phyloP scores from a whole-genome alignment of 352 stramenopile genomes.

The Globisporangium heterothallicum region DNA sequence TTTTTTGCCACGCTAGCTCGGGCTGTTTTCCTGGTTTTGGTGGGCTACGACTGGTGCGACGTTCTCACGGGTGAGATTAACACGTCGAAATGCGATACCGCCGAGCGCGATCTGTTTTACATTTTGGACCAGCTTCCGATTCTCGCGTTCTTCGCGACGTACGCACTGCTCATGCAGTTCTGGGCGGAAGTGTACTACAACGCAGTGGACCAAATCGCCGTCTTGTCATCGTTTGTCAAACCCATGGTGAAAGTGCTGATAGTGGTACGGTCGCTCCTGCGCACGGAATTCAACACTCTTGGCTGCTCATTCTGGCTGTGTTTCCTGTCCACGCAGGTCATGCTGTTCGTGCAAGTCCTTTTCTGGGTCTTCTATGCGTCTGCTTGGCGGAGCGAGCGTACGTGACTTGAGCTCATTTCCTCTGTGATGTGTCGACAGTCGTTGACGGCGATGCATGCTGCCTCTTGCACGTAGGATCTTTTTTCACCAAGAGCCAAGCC shows the following conservation, averaged over 20 bases:
- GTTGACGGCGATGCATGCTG: not conserved
- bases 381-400: constrained; percentile 66
- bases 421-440: not conserved
- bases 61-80: constrained; percentile 65
- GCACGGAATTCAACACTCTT: not conserved
- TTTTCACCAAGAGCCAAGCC: constrained; percentile 73
- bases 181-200: constrained; percentile 90
- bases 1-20: constrained; percentile 26
- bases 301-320: not conserved
- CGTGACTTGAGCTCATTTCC: no score
- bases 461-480: constrained; percentile 36
- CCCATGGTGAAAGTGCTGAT: constrained; percentile 62
- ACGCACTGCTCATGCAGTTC: constrained; percentile 80
- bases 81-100: constrained; percentile 41
- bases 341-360: constrained; percentile 52
- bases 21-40: constrained; percentile 62
- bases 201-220: constrained; percentile 63
- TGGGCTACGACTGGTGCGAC: constrained; percentile 78
- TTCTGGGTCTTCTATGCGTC: constrained; percentile 83
- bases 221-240: constrained; percentile 62
- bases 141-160: constrained; percentile 76
- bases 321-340: constrained; percentile 24
- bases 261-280: constrained; percentile 30
- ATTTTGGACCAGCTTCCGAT: constrained; percentile 81
- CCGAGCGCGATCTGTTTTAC: constrained; percentile 82